Evolutionary conservation across 2,329 filamentous ascomycete genomes (phyloP), one percentile per base, ranked within the genome.

Genomic region (Phyllosticta citrichinensis): DNA sequence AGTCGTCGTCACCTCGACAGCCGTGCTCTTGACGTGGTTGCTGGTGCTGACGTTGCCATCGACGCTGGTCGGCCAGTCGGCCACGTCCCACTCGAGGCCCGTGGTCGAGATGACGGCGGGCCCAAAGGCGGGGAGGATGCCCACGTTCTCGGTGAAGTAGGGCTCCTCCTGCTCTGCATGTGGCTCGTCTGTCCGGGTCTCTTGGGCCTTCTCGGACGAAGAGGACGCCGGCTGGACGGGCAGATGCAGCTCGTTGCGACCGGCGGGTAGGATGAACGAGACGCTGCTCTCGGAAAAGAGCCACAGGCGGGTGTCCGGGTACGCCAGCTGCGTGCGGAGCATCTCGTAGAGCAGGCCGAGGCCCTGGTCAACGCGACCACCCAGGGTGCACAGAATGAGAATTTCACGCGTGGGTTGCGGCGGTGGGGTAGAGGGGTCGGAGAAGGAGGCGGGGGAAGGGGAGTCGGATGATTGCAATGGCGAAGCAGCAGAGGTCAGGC

Each of bases 31-130:
- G 57, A 79, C 72, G 62, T 80, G 78, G 64, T 80, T 80, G 63
- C 77, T 80, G 6, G 78, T 79, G 65, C 78, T 80, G 62, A 80
- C 73, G 62, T 77, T 73, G 2, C 73, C 72, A 17, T 78, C 78
- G 70, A 80, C 77, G 56, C 75, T 71, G 22, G 78, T 96, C 65
- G 82, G 76, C 91, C 93, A 96, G 63, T 90, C 79, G 62, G 80
- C 71, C 1, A 99, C 89, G 74, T 99, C 91, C 94, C 94, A 99
- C 71, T 96, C 87, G 20, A 97, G 77, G 0, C 94, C 94, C 14
- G 79, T 76, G 0, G 90, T 95, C 8, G 85, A 87, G 67, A 99
- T 91, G n/a, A 81, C 73, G 55, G 89, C 87, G 2, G 86, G 83
- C n/a, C 87, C 89, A 61, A 86, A 87, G 22, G 97, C 76, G 0